Conservation (phyloP, 495 filamentous ascomycete genomes). For the Penicillium maclennaniae region DNA sequence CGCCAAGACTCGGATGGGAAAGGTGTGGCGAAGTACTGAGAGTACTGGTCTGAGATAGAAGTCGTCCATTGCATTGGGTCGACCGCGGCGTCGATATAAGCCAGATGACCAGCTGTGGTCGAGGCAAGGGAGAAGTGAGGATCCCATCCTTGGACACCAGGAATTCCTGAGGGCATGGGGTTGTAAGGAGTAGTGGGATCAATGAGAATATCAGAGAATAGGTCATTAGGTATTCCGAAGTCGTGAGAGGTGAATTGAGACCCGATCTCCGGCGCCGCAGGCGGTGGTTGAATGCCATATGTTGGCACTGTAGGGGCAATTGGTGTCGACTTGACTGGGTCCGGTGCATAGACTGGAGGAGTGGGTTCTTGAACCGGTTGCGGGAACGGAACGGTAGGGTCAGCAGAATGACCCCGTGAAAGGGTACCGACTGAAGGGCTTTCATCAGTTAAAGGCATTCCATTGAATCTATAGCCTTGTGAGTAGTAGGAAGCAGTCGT, state of each 20-base stretch:
- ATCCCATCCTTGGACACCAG: constrained; percentile 47
- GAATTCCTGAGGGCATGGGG: constrained; percentile 42
- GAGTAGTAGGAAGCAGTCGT: constrained; percentile 36
- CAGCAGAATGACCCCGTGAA: constrained; percentile 39
- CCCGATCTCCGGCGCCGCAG: constrained; percentile 9
- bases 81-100: constrained; percentile 36
- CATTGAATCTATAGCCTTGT: constrained; percentile 26
- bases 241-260: constrained; percentile 22
- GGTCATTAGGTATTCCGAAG: constrained; percentile 17
- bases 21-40: constrained; percentile 47
- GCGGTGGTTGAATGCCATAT: constrained; percentile 16
- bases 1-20: constrained; percentile 45
- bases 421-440: constrained; percentile 29
- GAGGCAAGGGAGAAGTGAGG: constrained; percentile 43
- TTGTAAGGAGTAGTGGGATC: constrained; percentile 45
- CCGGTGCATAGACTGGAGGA: constrained; percentile 14
- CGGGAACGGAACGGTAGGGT: constrained; percentile 27
- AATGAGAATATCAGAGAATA: constrained; percentile 32
- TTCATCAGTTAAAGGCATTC: constrained; percentile 26
- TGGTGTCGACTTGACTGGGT: constrained; percentile 19
- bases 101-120: constrained; percentile 37
- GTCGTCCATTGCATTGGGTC: constrained; percentile 42
- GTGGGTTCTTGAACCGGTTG: constrained; percentile 24
- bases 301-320: constrained; percentile 18
- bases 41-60: constrained; percentile 46